phyloP scores from a whole-genome alignment of 108 stramenopile species.

The Nannochloropsis oceanica region DNA sequence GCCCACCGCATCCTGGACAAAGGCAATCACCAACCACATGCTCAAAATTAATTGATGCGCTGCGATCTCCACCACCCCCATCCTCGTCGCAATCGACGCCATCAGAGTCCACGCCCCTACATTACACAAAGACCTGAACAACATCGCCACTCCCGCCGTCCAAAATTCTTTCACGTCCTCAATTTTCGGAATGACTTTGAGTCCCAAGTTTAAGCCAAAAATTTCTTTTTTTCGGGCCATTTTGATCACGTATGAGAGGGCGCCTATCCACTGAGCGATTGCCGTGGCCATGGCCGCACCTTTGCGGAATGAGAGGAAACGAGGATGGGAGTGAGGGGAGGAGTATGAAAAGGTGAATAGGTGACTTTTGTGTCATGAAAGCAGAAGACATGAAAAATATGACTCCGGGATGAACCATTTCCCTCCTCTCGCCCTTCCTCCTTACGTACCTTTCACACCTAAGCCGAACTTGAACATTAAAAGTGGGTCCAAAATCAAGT shows the following conservation, averaged over 20 bases:
- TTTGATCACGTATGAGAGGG: neutral
- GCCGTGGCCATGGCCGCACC: neutral
- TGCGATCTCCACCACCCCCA: constrained; percentile 30
- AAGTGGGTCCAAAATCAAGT: constrained; percentile 18
- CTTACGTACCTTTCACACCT: constrained; percentile 11
- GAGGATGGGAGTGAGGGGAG: too few species aligned
- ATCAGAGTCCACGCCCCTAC: constrained; percentile 29
- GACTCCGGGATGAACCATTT: too few species aligned
- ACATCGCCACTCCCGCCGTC: constrained; percentile 10
- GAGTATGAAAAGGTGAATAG: too few species aligned
- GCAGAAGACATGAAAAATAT: too few species aligned
- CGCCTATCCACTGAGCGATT: neutral
- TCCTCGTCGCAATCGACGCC: constrained; percentile 16
- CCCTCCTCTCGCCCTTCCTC: neutral
- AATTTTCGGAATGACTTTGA: neutral
- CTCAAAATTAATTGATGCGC: constrained; percentile 32
- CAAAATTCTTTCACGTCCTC: constrained; percentile 7
- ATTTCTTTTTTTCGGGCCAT: neutral
- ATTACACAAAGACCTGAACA: constrained; percentile 26
- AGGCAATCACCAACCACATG: constrained; percentile 29
- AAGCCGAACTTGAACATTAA: constrained; percentile 16
- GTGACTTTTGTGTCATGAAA: too few species aligned
- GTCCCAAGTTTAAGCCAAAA: neutral
- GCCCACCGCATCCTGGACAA: constrained; percentile 9
- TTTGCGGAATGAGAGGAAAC: neutral